These are phyloP conservation scores for Podosphaera aphanis DNA, from an alignment of 2,329 filamentous ascomycete species.

Conservation along the genomic window DNA sequence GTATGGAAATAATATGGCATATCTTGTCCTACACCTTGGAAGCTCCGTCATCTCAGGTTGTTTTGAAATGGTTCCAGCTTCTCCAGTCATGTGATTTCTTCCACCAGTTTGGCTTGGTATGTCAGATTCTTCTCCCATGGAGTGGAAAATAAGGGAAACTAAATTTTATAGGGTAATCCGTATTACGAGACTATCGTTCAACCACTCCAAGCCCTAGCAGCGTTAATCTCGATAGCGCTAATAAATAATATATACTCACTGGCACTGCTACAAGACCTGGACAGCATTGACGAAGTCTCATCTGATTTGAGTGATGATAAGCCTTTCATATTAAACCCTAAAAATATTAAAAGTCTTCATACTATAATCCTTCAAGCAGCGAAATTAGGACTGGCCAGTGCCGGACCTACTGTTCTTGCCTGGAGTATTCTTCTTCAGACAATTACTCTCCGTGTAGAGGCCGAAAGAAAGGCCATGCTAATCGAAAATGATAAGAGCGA, in stretches of 20 bases:
- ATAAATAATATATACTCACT: slow-evolving; percentile 27
- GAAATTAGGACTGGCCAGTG: slow-evolving; percentile 30
- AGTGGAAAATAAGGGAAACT: slow-evolving; percentile 2
- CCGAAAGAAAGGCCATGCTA: background rate
- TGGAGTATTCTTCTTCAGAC: slow-evolving; percentile 59
- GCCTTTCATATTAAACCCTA: slow-evolving; percentile 44
- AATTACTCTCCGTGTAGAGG: slow-evolving; percentile 26
- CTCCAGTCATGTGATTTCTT: slow-evolving; percentile 49
- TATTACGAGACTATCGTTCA: slow-evolving; percentile 22
- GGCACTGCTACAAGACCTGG: slow-evolving; percentile 6
- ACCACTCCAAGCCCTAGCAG: slow-evolving; percentile 45
- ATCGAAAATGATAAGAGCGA: background rate
- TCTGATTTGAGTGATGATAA: slow-evolving; percentile 19
- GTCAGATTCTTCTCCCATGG: background rate
- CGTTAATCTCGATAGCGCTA: slow-evolving; percentile 46
- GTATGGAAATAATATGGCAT: slow-evolving; percentile 50
- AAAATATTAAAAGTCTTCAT: slow-evolving; percentile 50
- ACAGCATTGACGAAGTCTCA: slow-evolving; percentile 17
- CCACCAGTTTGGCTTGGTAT: slow-evolving; percentile 32
- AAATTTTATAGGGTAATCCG: slow-evolving; percentile 7
- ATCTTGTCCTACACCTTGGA: slow-evolving; percentile 34
- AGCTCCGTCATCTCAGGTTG: slow-evolving; percentile 32
- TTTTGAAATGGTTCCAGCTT: slow-evolving; percentile 52
- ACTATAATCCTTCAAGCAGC: slow-evolving; percentile 41
- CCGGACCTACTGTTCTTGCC: slow-evolving; percentile 51